Conservation (phyloP, 345 rosid species). For the Schrenkiella parvula region DNA sequence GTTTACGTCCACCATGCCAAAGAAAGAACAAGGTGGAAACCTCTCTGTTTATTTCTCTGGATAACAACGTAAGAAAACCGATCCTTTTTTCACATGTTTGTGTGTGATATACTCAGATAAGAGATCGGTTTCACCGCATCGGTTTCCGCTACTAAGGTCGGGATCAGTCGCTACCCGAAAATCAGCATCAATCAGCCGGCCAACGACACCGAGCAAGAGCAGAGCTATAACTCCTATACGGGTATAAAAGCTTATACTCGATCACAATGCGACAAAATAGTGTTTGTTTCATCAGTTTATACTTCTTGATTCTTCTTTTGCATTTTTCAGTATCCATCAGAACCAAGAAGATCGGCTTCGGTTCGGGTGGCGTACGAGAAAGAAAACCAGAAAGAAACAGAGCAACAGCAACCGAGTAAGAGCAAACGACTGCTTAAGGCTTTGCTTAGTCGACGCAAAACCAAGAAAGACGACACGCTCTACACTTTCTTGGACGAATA, state of each 20-base stretch:
- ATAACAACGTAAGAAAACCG: background rate
- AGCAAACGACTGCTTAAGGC: slow-evolving; percentile 88
- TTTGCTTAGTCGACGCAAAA: slow-evolving; percentile 86
- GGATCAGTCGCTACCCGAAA: slow-evolving; percentile 58
- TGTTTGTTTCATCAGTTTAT: background rate
- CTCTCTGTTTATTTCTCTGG: background rate
- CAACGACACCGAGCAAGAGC: slow-evolving; percentile 66
- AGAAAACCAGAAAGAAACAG: slow-evolving; percentile 48
- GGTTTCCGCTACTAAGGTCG: slow-evolving; percentile 76
- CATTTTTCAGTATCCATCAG: slow-evolving; percentile 62
- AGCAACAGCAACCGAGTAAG: slow-evolving; percentile 63
- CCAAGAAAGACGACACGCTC: slow-evolving; percentile 82
- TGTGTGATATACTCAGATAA: slow-evolving; percentile 47
- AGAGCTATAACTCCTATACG: slow-evolving; percentile 62
- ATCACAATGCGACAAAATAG: background rate
- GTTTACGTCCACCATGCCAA: slow-evolving; percentile 56
- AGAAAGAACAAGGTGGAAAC: slow-evolving; percentile 55
- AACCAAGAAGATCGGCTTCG: slow-evolving; percentile 77
- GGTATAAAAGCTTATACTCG: slow-evolving; percentile 36
- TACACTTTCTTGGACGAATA: slow-evolving; percentile 88
- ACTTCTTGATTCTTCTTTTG: slow-evolving; percentile 2
- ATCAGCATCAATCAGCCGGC: slow-evolving; percentile 51
- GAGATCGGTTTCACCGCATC: slow-evolving; percentile 66
- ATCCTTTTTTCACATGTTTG: background rate
- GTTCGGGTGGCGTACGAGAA: slow-evolving; percentile 54